These are phyloP conservation scores for Trapa bicornis DNA, from an alignment of 345 rosid genomes.

Conservation along the genomic window DNA sequence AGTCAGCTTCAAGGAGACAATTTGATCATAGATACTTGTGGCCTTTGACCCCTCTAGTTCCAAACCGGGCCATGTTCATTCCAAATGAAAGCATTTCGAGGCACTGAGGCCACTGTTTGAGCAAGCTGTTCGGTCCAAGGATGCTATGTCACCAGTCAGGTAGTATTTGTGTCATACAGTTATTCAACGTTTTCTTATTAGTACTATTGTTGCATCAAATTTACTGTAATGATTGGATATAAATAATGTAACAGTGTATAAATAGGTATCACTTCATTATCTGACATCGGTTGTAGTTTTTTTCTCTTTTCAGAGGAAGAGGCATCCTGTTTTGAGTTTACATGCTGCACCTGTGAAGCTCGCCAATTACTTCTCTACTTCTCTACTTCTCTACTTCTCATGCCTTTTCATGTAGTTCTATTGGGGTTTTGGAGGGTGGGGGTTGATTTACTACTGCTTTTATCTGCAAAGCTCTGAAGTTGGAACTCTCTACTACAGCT, in stretches of 20 bases:
- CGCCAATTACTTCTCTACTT: too few relatives aligned
- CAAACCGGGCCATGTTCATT: not conserved
- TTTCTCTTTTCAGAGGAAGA: not conserved
- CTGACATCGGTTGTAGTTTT: not conserved
- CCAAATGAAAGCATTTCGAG: not conserved
- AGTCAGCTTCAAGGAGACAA: not conserved
- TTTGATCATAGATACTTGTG: not conserved
- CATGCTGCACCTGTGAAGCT: not conserved
- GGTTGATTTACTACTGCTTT: not conserved
- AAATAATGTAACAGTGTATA: not conserved
- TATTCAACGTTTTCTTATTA: not conserved
- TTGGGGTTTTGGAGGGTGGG: not conserved
- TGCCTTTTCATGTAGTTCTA: not conserved
- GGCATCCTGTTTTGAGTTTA: not conserved
- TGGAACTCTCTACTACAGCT: not conserved
- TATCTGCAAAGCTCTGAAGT: not conserved
- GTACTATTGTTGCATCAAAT: not conserved
- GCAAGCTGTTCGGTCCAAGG: not conserved
- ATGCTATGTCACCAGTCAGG: not conserved
- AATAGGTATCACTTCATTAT: not conserved
- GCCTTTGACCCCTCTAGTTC: too few relatives aligned
- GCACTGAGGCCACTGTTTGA: not conserved
- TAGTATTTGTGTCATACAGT: not conserved
- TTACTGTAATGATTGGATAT: too few relatives aligned
- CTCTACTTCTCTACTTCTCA: not conserved